phyloP scores from a whole-genome alignment of 2,329 filamentous ascomycete species.

The Sarocladium brachiariae region DNA sequence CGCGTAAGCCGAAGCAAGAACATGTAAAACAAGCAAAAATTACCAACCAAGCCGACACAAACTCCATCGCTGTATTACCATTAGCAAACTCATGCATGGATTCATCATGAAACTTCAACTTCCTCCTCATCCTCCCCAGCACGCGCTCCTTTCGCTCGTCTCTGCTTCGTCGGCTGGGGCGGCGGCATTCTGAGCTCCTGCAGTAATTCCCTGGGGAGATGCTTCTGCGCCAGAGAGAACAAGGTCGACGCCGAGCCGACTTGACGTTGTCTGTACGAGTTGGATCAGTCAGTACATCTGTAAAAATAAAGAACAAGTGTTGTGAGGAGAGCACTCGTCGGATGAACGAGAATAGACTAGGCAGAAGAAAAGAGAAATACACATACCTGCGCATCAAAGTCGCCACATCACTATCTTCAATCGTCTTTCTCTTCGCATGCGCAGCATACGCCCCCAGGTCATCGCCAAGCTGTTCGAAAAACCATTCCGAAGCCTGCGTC shows the following conservation, averaged over 20 bases:
- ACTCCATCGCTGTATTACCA: not conserved
- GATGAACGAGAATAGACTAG: conserved; percentile 10
- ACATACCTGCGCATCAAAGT: conserved; percentile 77
- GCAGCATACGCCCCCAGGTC: conserved; percentile 73
- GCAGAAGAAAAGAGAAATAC: conserved; percentile 12
- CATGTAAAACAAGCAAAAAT: conserved; percentile 16
- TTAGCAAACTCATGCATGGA: not conserved
- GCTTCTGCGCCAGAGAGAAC: conserved; percentile 77
- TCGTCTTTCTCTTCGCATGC: conserved; percentile 76
- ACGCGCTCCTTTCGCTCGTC: conserved; percentile 26
- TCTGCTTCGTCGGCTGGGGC: conserved; percentile 43
- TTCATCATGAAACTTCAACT: conserved; percentile 26
- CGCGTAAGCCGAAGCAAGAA: conserved; percentile 65
- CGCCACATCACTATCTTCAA: conserved; percentile 78
- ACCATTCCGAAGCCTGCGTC: conserved; percentile 80
- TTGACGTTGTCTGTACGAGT: conserved; percentile 62
- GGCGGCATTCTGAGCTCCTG: conserved; percentile 72
- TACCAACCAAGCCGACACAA: conserved; percentile 1
- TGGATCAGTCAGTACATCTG: too few species aligned
- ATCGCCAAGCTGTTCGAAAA: conserved; percentile 80
- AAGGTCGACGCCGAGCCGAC: conserved; percentile 63
- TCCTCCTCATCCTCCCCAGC: conserved; percentile 27
- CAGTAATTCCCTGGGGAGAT: conserved; percentile 74
- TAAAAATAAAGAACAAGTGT: too few species aligned
- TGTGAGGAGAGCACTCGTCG: too few species aligned